These are phyloP conservation scores for Udeniomyces megalosporus DNA, from an alignment of 768 basidiomycete genomes.

Conservation along the genomic window DNA sequence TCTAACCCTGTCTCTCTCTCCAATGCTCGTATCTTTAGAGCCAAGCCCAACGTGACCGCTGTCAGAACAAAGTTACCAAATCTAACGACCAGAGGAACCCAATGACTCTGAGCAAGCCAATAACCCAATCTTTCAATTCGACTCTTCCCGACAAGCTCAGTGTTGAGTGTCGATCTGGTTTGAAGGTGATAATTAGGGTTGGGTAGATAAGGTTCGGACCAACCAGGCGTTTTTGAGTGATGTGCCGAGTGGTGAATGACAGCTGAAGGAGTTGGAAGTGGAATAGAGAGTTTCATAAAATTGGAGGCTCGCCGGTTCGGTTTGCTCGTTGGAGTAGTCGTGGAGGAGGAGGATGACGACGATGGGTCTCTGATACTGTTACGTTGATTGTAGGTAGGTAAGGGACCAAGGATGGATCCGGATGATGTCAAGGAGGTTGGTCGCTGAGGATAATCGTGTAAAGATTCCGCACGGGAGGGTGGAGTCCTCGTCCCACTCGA, in stretches of 20 bases:
- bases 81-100: slow-evolving; percentile 7
- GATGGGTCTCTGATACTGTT: too few relatives aligned
- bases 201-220: slow-evolving; percentile 8
- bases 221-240: slow-evolving; percentile 13
- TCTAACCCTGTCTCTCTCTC: neutral
- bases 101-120: neutral
- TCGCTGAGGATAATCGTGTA: too few relatives aligned
- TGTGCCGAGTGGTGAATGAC: neutral
- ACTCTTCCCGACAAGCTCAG: neutral
- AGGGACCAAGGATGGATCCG: too few relatives aligned
- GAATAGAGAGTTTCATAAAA: too few relatives aligned
- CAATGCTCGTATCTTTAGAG: slow-evolving; percentile 1
- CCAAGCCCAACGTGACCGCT: slow-evolving; percentile 6
- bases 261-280: too few relatives aligned
- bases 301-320: too few relatives aligned
- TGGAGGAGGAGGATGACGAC: too few relatives aligned
- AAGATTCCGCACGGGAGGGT: too few relatives aligned
- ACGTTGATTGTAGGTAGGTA: too few relatives aligned
- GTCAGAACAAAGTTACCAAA: slow-evolving; percentile 10
- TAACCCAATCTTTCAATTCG: neutral
- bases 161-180: neutral
- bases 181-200: neutral
- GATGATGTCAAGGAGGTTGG: too few relatives aligned
- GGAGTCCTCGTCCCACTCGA: too few relatives aligned
- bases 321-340: too few relatives aligned